Evolutionary conservation across 2,329 filamentous ascomycete genomes (phyloP), one percentile per base, ranked within the genome.

Genomic region (Fusarium albosuccineum): DNA sequence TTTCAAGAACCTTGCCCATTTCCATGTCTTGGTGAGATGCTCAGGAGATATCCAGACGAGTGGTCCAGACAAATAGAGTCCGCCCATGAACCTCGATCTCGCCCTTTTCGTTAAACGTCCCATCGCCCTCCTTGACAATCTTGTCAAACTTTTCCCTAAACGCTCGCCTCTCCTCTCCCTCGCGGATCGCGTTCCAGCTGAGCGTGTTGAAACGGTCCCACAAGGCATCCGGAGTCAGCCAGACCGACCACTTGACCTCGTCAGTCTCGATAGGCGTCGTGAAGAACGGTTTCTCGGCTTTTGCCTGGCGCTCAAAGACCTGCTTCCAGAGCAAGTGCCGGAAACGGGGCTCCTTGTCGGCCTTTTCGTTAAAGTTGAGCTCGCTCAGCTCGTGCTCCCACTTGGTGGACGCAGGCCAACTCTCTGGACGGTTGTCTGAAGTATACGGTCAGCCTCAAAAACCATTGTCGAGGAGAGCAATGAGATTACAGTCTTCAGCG

Each of bases 121-220:
- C 86, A 59, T 87, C 86, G 1, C 80, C 78, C 13, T 76, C 80
- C 30, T 81, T 79, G 62, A 92, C 66, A 9, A 85, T 84, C 56
- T 86, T 81, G 52, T 88, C 84, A 63, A 90, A 84, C 60, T 79
- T 77, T 42, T 79, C 80, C 58, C 81, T 80, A 45, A 86, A 84
- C 41, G 80, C 77, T 57, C 79, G 81, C 69, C 82, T 82, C 44
- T 83, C 80, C 54, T 83, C 79, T 2, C 82, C 86, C 46, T 84
- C 75, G 11, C 92, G 77, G 53, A 89, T 82, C 5, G 87, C 85
- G 63, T 93, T 85, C 73, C 92, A 90, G 71, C 89, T 91, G 59
- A 93, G 78, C 11, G 91, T 93, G 48, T 81, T 82, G 61, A 90
- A 83, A 36, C 91, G 83, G 54, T 85, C 82, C 87, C 89, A 92